Base-by-base conservation (phyloP, 768 basidiomycete genomes). In the Boletus rubescentipes region DNA sequence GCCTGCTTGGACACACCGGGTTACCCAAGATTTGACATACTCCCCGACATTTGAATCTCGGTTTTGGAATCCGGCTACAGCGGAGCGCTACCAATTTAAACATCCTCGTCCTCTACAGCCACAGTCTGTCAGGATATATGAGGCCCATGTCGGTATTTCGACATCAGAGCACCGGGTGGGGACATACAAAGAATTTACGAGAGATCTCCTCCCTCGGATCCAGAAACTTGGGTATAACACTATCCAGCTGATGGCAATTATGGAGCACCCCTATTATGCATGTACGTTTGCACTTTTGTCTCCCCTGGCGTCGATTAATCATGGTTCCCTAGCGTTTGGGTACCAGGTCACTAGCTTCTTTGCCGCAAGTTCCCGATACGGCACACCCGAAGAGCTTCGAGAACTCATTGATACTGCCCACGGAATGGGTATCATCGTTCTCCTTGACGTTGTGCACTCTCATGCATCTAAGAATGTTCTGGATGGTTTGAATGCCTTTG, bases 321-420 rank as follows among this genome's bases (percentile, higher is more conserved):
- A 43, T 42, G 16, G 10, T 31, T 53, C 46, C 49, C 23, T 61
- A 96, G 93, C 96, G 1, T 99, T 99, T 67, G 97, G 97, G 14
- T 99, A 99, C 72, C 97, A 98, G 73, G 86, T 99, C 12, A 98
- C 94, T 30, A 94, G 82, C 67, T 98, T 98, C 79, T 99, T 99
- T 66, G 93, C 97, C 18, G 90, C 90, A 18, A 94, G 91, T 60
- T 97, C 94, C 30, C 89, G 97, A n/a, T 98, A 88, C 67, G 96
- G 95, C 20, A 87, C 83, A 3, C 97, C 96, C 2, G 97, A 99
- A 67, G 93, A 98, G 31, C 82, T 99, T 58, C 96, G 91, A 71
- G 91, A 95, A 64, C 83, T 99, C 34, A 81, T 99, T 57, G 97
- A 99, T 71, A 91, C 88, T 20, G 97, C 97, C 0, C 97, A 99